These are phyloP conservation scores for Chytridiales sp. DNA, from an alignment of 371 early-diverging fungal species.

Conservation along the genomic window DNA sequence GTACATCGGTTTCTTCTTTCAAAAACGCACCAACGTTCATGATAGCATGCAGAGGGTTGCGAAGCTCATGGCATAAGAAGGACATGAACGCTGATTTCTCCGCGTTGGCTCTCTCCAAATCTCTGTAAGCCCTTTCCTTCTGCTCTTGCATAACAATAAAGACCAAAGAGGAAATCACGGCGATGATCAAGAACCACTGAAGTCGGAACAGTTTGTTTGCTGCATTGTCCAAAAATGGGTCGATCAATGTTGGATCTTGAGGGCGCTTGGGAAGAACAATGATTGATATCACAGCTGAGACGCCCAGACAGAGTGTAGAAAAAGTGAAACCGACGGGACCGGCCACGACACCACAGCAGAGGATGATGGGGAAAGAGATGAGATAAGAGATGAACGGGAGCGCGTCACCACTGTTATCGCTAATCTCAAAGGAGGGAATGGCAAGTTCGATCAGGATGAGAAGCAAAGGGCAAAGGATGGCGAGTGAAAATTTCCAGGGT, in stretches of 20 bases:
- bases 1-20: no score
- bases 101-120: neutral
- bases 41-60: constrained; percentile 7
- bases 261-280: no score
- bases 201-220: neutral
- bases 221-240: no score
- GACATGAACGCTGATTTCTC: neutral
- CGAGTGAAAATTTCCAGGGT: no score
- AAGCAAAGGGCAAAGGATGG: no score
- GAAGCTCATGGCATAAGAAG: neutral
- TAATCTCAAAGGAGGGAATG: neutral
- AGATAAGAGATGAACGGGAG: neutral
- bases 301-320: neutral
- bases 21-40: neutral
- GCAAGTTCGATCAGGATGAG: neutral
- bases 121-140: neutral
- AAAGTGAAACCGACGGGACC: neutral
- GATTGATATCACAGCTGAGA: neutral
- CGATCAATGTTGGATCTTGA: no score
- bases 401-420: neutral
- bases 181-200: neutral
- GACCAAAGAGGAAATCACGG: neutral
- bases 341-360: neutral
- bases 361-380: neutral
- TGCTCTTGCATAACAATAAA: neutral